Conservation (phyloP, 176 grass and related monocot species). For the Melocanna baccifera region DNA sequence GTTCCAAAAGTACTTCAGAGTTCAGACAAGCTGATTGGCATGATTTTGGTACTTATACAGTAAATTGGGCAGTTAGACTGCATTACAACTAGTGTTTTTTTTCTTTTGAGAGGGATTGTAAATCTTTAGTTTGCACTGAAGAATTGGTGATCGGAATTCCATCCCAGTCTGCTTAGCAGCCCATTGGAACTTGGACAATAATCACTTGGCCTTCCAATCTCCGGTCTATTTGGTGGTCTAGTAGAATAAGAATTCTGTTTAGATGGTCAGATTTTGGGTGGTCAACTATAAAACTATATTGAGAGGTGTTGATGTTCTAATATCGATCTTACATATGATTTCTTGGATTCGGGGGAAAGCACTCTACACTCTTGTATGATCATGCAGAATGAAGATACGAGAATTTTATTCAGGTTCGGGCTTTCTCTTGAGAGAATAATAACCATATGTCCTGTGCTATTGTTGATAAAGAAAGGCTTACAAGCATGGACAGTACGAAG, state of each 20-base stretch:
- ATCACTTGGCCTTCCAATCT: conserved; percentile 16
- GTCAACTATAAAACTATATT: not conserved
- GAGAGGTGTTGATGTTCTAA: no score
- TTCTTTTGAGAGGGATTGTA: not conserved
- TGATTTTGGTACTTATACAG: conserved; percentile 8
- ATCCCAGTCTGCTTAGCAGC: not conserved
- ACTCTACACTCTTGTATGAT: no score
- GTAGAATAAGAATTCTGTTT: conserved; percentile 10
- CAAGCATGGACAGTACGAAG: no score
- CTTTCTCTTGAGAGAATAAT: no score
- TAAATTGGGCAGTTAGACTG: not conserved
- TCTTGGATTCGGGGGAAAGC: no score
- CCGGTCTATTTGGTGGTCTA: not conserved
- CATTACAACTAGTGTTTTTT: not conserved
- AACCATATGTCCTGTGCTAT: no score
- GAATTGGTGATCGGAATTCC: not conserved
- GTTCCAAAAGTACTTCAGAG: not conserved
- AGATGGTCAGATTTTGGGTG: not conserved
- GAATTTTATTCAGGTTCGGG: no score
- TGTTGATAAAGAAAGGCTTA: no score
- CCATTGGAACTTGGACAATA: conserved; percentile 4
- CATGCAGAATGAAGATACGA: no score
- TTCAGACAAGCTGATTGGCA: not conserved
- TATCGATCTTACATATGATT: no score
- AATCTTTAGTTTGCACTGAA: conserved; percentile 4